Percentiles rank a stretch among this genome's conserved stretches.
These are phyloP conservation scores for Perkinsus olseni DNA, from an alignment of 169 alveolate species.

Conservation along the genomic window DNA sequence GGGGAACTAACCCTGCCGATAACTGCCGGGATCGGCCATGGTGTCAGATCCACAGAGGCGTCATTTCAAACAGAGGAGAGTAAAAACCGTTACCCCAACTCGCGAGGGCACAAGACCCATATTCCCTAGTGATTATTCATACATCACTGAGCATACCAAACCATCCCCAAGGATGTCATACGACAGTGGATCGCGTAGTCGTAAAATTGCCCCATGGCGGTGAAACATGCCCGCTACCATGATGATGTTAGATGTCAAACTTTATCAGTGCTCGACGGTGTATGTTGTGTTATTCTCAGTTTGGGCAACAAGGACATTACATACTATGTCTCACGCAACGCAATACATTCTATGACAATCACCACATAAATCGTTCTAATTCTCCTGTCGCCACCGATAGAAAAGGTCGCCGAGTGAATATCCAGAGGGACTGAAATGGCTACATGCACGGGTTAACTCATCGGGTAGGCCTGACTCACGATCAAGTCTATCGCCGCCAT, in stretches of 20 bases:
- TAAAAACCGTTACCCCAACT: background rate
- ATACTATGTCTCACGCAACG: background rate
- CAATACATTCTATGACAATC: background rate
- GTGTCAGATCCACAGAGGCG: background rate
- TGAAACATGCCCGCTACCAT: too few relatives aligned
- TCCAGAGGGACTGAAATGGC: background rate
- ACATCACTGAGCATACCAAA: background rate
- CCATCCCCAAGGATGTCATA: background rate
- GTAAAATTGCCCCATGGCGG: background rate
- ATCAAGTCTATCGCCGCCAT: background rate
- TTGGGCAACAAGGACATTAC: too few relatives aligned
- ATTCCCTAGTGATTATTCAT: background rate
- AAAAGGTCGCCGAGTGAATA: background rate
- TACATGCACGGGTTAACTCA: background rate
- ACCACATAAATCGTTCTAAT: background rate
- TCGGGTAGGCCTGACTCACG: background rate
- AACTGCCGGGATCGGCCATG: too few relatives aligned
- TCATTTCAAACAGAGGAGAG: background rate
- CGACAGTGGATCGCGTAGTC: background rate
- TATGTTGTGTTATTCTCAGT: background rate
- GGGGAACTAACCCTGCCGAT: background rate
- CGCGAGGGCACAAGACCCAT: background rate
- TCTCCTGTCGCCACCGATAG: background rate
- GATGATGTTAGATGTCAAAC: too few relatives aligned
- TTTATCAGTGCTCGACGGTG: background rate